These are phyloP conservation scores for Aspergillus hortae DNA, from an alignment of 2,329 filamentous ascomycete species.

Conservation along the genomic window DNA sequence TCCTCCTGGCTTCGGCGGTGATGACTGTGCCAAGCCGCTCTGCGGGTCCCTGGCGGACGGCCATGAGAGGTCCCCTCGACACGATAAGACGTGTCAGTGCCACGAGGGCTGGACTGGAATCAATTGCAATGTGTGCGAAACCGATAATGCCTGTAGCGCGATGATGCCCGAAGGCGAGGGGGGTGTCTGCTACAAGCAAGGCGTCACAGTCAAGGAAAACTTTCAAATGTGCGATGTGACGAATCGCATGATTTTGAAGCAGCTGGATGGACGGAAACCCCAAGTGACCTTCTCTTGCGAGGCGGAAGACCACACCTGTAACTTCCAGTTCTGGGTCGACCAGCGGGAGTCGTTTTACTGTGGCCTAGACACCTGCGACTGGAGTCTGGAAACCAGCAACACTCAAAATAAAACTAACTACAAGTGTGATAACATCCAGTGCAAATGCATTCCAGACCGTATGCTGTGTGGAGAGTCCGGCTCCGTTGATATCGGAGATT, in stretches of 20 bases:
- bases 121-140: conserved; percentile 95
- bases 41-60: conserved; percentile 86
- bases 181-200: conserved; percentile 88
- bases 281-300: conserved; percentile 95
- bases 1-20: conserved; percentile 86
- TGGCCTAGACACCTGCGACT: conserved; percentile 75
- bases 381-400: conserved; percentile 64
- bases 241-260: conserved; percentile 86
- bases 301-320: conserved; percentile 69
- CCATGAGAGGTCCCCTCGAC: conserved; percentile 70
- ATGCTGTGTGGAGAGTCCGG: conserved; percentile 93
- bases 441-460: conserved; percentile 81
- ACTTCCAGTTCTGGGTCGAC: conserved; percentile 99
- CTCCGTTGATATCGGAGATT: conserved; percentile 88
- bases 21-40: conserved; percentile 87
- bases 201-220: conserved; percentile 87
- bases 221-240: conserved; percentile 98
- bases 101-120: conserved; percentile 93
- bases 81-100: conserved; percentile 72
- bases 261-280: conserved; percentile 78
- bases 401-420: conserved; percentile 79
- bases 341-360: conserved; percentile 95
- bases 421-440: conserved; percentile 77
- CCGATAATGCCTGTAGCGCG: conserved; percentile 77
- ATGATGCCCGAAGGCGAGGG: conserved; percentile 79